Evolutionary conservation across 768 basidiomycete species (phyloP).

Genomic region (Podaxis sp.): DNA sequence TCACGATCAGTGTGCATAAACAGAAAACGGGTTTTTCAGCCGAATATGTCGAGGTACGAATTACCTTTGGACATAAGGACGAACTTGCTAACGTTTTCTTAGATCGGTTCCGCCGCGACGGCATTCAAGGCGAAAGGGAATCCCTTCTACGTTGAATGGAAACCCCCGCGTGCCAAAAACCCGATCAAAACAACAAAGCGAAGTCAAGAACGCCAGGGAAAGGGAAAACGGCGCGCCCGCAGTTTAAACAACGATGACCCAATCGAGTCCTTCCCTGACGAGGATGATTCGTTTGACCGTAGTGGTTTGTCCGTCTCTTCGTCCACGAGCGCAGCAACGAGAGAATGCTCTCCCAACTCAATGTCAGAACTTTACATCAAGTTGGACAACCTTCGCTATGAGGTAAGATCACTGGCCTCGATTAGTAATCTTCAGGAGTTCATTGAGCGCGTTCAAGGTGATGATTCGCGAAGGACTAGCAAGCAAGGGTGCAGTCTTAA

Average conservation of each 20-base stretch:
- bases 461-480: background rate
- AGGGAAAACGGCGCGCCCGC: background rate
- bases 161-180: constrained; percentile 10
- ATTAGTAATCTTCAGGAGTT: background rate
- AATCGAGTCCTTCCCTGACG: constrained; percentile 12
- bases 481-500: background rate
- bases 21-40: constrained; percentile 43
- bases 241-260: background rate
- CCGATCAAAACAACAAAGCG: background rate
- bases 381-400: constrained; percentile 1
- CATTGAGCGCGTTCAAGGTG: background rate
- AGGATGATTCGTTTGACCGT: background rate
- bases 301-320: background rate
- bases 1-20: constrained; percentile 46
- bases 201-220: background rate
- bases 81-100: background rate
- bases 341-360: background rate
- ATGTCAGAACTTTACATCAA: constrained; percentile 4
- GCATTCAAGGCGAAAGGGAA: background rate
- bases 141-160: constrained; percentile 11
- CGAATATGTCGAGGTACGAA: constrained; percentile 52
- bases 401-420: background rate
- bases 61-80: background rate
- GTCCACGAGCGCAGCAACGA: background rate
- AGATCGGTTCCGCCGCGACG: background rate